phyloP scores from a whole-genome alignment of 306 rosid species.

The Pterocarpus macrocarpus region DNA sequence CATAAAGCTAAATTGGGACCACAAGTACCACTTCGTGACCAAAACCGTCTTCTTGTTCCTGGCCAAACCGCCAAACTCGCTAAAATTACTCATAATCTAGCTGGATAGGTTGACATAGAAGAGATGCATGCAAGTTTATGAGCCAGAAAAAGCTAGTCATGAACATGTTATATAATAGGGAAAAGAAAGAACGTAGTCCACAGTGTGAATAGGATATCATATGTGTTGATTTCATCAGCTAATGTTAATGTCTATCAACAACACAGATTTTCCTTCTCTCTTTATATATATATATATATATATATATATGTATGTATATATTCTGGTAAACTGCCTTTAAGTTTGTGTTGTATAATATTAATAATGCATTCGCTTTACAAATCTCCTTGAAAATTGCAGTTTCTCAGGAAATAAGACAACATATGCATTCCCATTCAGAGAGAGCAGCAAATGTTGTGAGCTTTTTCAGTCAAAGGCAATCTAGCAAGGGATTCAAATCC shows the following conservation, averaged over 20 bases:
- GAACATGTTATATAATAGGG: background rate
- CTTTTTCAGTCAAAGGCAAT: constrained; percentile 39
- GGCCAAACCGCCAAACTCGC: background rate
- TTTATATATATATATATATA: too few species aligned
- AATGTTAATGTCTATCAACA: background rate
- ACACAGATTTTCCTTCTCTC: background rate
- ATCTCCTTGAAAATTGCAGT: background rate
- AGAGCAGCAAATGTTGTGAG: constrained; percentile 5
- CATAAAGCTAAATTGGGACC: constrained; percentile 44
- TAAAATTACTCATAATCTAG: constrained; percentile 21
- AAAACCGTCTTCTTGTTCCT: background rate
- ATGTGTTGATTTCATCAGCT: background rate
- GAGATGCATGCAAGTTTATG: constrained; percentile 2
- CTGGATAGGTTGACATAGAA: background rate
- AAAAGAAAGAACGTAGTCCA: background rate
- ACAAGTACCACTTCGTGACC: constrained; percentile 33
- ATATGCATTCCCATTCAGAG: background rate
- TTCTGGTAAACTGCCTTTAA: background rate
- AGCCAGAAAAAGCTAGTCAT: background rate
- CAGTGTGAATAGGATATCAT: background rate
- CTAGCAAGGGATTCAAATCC: constrained; percentile 22
- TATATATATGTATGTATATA: too few species aligned
- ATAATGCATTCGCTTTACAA: constrained; percentile 17
- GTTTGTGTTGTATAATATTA: background rate
- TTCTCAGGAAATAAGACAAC: background rate